Evolutionary conservation across 83 land plant species (phyloP), one percentile per base, ranked within the genome.

Genomic region (Picea mariana): DNA sequence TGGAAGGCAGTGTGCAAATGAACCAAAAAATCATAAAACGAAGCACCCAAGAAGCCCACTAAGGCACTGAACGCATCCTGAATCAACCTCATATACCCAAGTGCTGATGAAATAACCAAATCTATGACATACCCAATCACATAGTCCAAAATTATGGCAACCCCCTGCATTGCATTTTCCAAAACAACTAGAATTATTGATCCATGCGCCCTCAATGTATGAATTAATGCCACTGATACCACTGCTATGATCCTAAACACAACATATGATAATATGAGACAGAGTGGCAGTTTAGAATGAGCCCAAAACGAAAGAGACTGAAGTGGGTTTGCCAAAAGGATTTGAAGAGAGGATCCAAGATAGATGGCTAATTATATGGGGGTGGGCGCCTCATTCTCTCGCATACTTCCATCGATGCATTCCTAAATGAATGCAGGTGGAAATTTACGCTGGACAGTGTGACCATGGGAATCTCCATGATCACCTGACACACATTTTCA

Each of bases 1-100:
- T 71, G 75, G 12, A 71, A 52, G 75, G 75, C 52, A 71, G 75
- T 40, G 21, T 71, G 42, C 52, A 71, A 38, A 6, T 71, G 49
- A 17, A n/a, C 75, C 75, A 71, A 71, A 38, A 71, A 38, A 47
- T 42, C 75, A 71, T 6, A 71, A 71, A 71, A 18, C 49, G 17
- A 18, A 21, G 23, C 38, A 44, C 38, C 18, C 75, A 71, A 40
- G 23, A 71, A 71, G n/a, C 75, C 49, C 52, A 40, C 49, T 71
- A 71, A 40, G 42, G 75, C 49, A 38, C 21, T 71, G 23, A 15
- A 42, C 9, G 75, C 75, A 18, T 21, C 31, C 44, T 40, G 12
- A 71, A 71, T 71, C 75, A 71, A 8, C n/a, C n/a, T 47, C 0
- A 42, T 6, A 71, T 9, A 71, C 23, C 49, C 3, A 16, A 71